Base-by-base conservation (phyloP, 108 stramenopile genomes). In the Discostella stelligeroides region DNA sequence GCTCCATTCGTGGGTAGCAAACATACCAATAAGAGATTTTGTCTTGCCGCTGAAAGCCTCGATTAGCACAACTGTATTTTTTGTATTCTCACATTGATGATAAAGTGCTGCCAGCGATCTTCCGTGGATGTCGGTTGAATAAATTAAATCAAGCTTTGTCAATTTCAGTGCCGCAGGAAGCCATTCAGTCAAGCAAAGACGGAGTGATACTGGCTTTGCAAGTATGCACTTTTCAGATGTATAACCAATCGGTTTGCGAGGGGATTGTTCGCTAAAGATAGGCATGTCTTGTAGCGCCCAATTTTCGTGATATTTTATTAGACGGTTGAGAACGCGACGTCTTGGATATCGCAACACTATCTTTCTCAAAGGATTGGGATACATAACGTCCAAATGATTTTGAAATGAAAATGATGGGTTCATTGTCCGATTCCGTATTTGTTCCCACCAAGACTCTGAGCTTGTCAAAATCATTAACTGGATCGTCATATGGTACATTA, bases 1-100 rank as follows among this genome's bases (percentile, higher is more conserved):
- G n/a, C 84, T 77, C 93, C 93, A 95, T 21, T 86, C 75, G 51
- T 91, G 85, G 21, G 88, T 83, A 7, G 90, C 89, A 72, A 85
- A 95, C 85, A 88, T 86, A 37, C 93, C 93, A 69, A 95, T 80
- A 10, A 75, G 75, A 21, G 76, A 79, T 20, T 54, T 66, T 17
- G n/a, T 46, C 12, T 30, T 38, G 28, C 39, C 55, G 34, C 17
- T 63, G 13, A 90, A 69, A 3, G 87, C 90, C 75, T 95, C 89
- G 13, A 84, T 21, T 12, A 95, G 61, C 12, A 84, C 58, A 38
- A 94, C 73, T 14, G 92, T 89, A 53, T 88, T 86, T 63, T 89
- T 89, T 7, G 82, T 34, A 38, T 68, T 76, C 37, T 69, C 30
- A 10, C 80, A 73, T 41, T 74, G 47, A 15, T 83, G 67, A 55